These are phyloP conservation scores for Globisporangium heterothallicum DNA, from an alignment of 352 stramenopile genomes.

Conservation along the genomic window DNA sequence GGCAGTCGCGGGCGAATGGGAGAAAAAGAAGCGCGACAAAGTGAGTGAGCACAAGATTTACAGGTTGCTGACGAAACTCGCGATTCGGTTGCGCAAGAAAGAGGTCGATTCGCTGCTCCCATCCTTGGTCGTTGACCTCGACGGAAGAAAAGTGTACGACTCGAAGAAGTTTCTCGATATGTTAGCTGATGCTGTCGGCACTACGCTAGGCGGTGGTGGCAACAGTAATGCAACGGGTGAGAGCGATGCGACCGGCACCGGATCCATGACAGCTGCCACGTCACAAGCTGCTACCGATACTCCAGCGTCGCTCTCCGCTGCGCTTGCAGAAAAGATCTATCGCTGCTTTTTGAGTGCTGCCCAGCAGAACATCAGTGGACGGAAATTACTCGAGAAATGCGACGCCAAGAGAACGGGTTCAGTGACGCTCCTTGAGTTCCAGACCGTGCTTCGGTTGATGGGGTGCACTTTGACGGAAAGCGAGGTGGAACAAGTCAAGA, in stretches of 20 bases:
- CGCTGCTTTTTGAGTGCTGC: slow-evolving; percentile 56
- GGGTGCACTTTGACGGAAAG: slow-evolving; percentile 44
- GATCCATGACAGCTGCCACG: too few relatives aligned
- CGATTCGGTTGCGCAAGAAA: slow-evolving; percentile 39
- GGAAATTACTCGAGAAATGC: slow-evolving; percentile 68
- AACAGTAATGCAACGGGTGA: slow-evolving; percentile 13
- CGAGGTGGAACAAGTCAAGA: slow-evolving; percentile 51
- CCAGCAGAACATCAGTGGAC: slow-evolving; percentile 70
- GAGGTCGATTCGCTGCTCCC: slow-evolving; percentile 43
- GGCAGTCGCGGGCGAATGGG: slow-evolving; percentile 10
- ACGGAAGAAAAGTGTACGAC: slow-evolving; percentile 29
- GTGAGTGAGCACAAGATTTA: slow-evolving; percentile 58
- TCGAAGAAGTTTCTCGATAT: slow-evolving; percentile 13
- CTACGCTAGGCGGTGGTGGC: slow-evolving; percentile 10
- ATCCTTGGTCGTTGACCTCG: slow-evolving; percentile 25
- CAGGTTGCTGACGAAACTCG: slow-evolving; percentile 42
- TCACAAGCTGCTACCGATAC: background rate
- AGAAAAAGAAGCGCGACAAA: slow-evolving; percentile 21
- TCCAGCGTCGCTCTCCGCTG: slow-evolving; percentile 7
- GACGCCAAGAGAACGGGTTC: slow-evolving; percentile 43
- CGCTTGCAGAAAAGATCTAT: slow-evolving; percentile 60
- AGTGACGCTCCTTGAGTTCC: slow-evolving; percentile 61
- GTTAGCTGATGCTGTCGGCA: slow-evolving; percentile 26
- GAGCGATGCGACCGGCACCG: background rate
- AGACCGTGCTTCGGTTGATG: slow-evolving; percentile 76